Evolutionary conservation across 306 rosid species (phyloP), one percentile per base, ranked within the genome.

Genomic region (Senna siamea): DNA sequence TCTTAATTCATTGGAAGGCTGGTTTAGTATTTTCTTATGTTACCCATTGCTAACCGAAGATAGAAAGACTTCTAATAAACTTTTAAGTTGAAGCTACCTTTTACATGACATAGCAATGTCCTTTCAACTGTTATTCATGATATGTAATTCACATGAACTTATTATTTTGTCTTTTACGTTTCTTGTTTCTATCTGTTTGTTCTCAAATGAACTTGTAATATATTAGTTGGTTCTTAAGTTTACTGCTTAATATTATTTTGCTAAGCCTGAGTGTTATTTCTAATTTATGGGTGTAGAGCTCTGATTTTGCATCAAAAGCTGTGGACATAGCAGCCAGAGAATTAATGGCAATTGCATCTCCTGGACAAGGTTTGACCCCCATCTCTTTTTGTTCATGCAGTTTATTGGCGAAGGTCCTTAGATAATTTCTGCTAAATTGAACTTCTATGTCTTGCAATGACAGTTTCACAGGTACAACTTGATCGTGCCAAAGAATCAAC

Each of bases 401-500:
- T 75, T 52, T 61, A 57, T 64, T 77, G 37, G 56, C 54, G 17
- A 44, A 18, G n/a, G 43, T 18, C 34, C 55, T 37, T 37, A 37
- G 40, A 26, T 23, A 3, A 12, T 72, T 54, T 76, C 41, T 51
- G n/a, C 11, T 3, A 63, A 48, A 35, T 56, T 59, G 37, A 46
- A 61, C 32, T 58, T 47, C 13, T 64, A 4, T 30, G 18, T 77
- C 69, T 76, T 64, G 55, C 78, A 40, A 71, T 72, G 55, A 44
- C 92, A 95, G 99, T 95, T 76, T 58, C 89, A 14, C 85, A 87
- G 79, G 82, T 68, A 53, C 96, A 95, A 84, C 98, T 95, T 62
- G 83, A 86, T 67, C 97, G 99, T 32, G 99, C 99, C 70, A 95
- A 92, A 74, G 76, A 86, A 80, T 69, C 97, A 64, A 95, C 99